Conservation (phyloP, 129 eudicot genomes). For the Saussurea involucrata region DNA sequence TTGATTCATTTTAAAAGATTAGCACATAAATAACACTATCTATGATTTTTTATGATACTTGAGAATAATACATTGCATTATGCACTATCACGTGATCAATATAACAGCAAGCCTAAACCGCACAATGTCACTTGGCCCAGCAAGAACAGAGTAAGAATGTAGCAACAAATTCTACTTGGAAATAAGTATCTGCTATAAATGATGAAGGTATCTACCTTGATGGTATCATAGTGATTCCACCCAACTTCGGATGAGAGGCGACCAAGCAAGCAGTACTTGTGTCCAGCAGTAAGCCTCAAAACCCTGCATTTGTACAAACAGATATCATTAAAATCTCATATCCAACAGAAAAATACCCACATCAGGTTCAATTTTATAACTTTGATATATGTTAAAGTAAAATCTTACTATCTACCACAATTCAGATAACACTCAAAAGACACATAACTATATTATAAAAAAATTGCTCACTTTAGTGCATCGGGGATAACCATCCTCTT, state of each 20-base stretch:
- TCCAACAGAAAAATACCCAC: not conserved
- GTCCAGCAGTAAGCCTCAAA: conserved; percentile 92
- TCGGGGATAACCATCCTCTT: conserved; percentile 94
- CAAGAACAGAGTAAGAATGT: no score
- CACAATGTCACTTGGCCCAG: no score
- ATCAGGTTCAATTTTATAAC: no score
- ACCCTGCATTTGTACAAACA: conserved; percentile 38
- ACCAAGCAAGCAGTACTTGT: conserved; percentile 83
- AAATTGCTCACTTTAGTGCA: conserved; percentile 68
- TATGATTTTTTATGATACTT: not conserved
- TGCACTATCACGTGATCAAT: not conserved
- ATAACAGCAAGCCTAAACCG: not conserved
- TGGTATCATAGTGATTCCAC: conserved; percentile 85
- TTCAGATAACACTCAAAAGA: not conserved
- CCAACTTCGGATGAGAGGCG: conserved; percentile 84
- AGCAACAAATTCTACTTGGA: not conserved
- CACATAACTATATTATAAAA: not conserved
- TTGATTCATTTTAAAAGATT: not conserved
- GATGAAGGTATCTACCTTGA: conserved; percentile 38
- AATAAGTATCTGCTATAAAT: not conserved
- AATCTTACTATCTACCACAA: not conserved
- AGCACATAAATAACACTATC: not conserved
- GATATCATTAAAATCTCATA: not conserved
- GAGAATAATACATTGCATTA: not conserved
- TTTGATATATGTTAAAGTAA: not conserved